Evolutionary conservation across 2,329 filamentous ascomycete species (phyloP).

Genomic region (Curvularia spicifera): DNA sequence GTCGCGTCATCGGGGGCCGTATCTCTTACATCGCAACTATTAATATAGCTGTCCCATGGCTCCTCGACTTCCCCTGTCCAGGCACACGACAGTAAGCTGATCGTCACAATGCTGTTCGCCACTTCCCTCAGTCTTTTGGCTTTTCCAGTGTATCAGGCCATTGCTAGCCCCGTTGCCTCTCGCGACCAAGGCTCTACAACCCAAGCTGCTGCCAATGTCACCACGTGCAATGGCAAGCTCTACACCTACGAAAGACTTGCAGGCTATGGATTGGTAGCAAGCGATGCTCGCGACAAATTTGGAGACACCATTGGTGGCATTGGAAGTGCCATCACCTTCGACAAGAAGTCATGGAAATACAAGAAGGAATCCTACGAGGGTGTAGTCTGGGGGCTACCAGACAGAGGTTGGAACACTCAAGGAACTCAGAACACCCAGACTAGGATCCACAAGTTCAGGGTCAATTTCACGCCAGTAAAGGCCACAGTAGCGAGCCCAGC

Average conservation of each 20-base stretch:
- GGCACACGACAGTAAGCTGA: slow-evolving; percentile 22
- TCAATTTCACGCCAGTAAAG: slow-evolving; percentile 63
- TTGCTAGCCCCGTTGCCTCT: slow-evolving; percentile 26
- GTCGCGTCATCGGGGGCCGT: slow-evolving; percentile 15
- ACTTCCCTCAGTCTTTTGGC: slow-evolving; percentile 25
- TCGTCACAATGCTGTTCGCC: slow-evolving; percentile 29
- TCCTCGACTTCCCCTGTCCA: slow-evolving; percentile 6
- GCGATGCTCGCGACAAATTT: slow-evolving; percentile 67
- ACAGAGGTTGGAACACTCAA: slow-evolving; percentile 76
- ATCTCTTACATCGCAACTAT: slow-evolving; percentile 11
- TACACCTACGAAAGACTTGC: slow-evolving; percentile 72
- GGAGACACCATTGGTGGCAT: slow-evolving; percentile 73
- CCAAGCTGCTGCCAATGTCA: slow-evolving; percentile 30
- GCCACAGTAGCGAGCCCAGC: slow-evolving; percentile 63
- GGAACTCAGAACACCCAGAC: slow-evolving; percentile 71
- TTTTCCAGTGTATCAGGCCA: slow-evolving; percentile 21
- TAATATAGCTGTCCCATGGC: slow-evolving; percentile 17
- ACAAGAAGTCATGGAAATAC: slow-evolving; percentile 64
- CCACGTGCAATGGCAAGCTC: slow-evolving; percentile 64
- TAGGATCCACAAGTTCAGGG: slow-evolving; percentile 70
- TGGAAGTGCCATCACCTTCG: slow-evolving; percentile 70
- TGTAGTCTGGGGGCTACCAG: slow-evolving; percentile 67
- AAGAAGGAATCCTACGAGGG: slow-evolving; percentile 61
- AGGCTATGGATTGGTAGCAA: slow-evolving; percentile 68
- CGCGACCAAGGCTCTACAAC: background rate